Base-by-base conservation (phyloP, 306 rosid species). In the Hippophae tibetana region DNA sequence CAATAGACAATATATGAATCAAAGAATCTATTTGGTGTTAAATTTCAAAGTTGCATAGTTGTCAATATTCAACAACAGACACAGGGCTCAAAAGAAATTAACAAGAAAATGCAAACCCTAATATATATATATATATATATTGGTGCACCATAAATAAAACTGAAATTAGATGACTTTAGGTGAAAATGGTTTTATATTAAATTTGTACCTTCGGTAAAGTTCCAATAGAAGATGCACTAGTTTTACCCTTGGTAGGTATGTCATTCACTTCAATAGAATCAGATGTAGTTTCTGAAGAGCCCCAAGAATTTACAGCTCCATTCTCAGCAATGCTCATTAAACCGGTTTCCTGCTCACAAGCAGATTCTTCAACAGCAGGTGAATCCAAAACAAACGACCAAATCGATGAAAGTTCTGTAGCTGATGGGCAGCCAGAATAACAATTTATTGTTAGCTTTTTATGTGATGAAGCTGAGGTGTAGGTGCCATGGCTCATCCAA, bases 401-500 rank as follows among this genome's bases (percentile, higher is more conserved):
- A 62, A 86, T 80, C n/a, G 94, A 85, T 54, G 97, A 88, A 66
- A 93, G 78, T 60, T 93, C 99, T 1, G 85, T 67, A 54, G 97
- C 85, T 6, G 99, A 86, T 9, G 99, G 99, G 76, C 99, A 93
- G 58, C 90, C 99, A 2, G 89, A 68, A 77, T 84, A 93, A 68
- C 95, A 80, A 71, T 79, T 89, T 63, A 93, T 74, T 2, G 95
- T 51, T 61, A 86, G 94, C 66, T 89, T 77, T 73, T 86, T 86
- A 59, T 85, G 99, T 9, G 81, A 46, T 5, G 89, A 77, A 72
- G 81, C 68, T 66, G 93, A 79, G 5, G 90, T 69, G 18, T 83
- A 57, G 25, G 85, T 45, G 18, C 74, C 82, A 61, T 93, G 97
- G 58, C 85, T 85, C 57, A 70, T 64, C 93, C 89, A 88, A 82